phyloP scores from a whole-genome alignment of 192 early-diverging fungal genomes.

The Gonapodya prolifera region DNA sequence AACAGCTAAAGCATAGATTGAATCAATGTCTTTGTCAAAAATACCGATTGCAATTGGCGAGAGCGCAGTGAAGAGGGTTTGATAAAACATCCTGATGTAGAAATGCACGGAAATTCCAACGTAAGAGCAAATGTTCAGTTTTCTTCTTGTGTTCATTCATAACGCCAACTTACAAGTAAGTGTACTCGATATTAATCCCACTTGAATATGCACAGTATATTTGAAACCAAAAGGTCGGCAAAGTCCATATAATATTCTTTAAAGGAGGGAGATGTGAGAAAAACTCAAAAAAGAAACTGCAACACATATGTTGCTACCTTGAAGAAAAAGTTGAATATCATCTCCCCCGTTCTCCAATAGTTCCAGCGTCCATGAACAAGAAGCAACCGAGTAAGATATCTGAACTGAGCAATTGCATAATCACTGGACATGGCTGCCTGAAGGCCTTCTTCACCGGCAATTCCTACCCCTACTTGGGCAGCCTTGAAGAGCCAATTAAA shows the following conservation, averaged over 20 bases:
- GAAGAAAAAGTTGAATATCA: slow-evolving; percentile 82
- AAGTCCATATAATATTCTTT: too few species aligned
- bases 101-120: slow-evolving; percentile 41
- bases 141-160: not conserved
- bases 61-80: slow-evolving; percentile 79
- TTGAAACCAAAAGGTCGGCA: slow-evolving; percentile 35
- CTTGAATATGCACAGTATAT: slow-evolving; percentile 75
- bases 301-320: slow-evolving; percentile 43
- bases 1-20: slow-evolving; percentile 24
- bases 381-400: slow-evolving; percentile 72
- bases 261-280: too few species aligned
- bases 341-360: slow-evolving; percentile 39
- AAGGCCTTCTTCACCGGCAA: slow-evolving; percentile 47
- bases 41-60: slow-evolving; percentile 52
- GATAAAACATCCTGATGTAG: slow-evolving; percentile 84
- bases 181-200: too few species aligned
- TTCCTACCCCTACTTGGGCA: slow-evolving; percentile 53
- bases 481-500: slow-evolving; percentile 13
- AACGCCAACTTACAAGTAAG: not conserved
- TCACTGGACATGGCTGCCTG: slow-evolving; percentile 93
- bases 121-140: slow-evolving; percentile 25
- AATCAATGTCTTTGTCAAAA: slow-evolving; percentile 63
- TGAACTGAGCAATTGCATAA: slow-evolving; percentile 85
- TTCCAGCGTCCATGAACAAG: slow-evolving; percentile 35
- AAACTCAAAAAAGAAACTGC: slow-evolving; percentile 66